These are phyloP conservation scores for Annulohypoxylon stygium DNA, from an alignment of 495 filamentous ascomycete species.

Conservation along the genomic window DNA sequence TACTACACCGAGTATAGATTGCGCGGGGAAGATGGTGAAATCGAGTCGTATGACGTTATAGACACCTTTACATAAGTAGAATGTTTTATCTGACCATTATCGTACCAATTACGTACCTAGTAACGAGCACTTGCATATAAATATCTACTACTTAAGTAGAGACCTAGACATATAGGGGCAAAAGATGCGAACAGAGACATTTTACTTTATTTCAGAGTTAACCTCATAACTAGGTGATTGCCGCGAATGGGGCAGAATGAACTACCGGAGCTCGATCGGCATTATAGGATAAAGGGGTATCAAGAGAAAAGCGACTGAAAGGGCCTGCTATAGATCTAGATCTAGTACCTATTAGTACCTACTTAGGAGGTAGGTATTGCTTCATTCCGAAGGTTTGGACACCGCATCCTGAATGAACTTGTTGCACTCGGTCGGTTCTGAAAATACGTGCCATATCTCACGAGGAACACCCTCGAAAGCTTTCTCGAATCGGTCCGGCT, in stretches of 20 bases:
- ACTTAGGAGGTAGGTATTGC: not conserved
- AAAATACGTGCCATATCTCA: slow-evolving; percentile 82
- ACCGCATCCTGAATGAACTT: slow-evolving; percentile 56
- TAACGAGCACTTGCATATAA: not conserved
- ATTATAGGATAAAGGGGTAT: not conserved
- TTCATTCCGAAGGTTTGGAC: slow-evolving; percentile 20
- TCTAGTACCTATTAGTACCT: not conserved
- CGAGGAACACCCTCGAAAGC: slow-evolving; percentile 83
- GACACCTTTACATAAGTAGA: not conserved
- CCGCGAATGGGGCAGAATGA: not conserved
- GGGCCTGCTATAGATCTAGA: not conserved
- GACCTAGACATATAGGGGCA: not conserved
- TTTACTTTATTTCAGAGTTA: not conserved
- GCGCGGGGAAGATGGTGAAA: slow-evolving; percentile 23
- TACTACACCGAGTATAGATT: not conserved
- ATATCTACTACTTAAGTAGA: not conserved
- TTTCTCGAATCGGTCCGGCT: slow-evolving; percentile 77
- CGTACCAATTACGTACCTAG: not conserved
- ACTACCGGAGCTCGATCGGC: not conserved
- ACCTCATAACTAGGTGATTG: not conserved
- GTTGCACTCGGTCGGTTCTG: slow-evolving; percentile 74
- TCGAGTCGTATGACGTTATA: slow-evolving; percentile 36
- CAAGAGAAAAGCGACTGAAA: not conserved
- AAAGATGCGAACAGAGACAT: not conserved
- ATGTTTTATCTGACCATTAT: not conserved